A percentile compares a stretch with the other conserved stretches of the same genome.
These are phyloP conservation scores for Paramecium pentaurelia DNA, from an alignment of 73 alveolate species.

Conservation along the genomic window DNA sequence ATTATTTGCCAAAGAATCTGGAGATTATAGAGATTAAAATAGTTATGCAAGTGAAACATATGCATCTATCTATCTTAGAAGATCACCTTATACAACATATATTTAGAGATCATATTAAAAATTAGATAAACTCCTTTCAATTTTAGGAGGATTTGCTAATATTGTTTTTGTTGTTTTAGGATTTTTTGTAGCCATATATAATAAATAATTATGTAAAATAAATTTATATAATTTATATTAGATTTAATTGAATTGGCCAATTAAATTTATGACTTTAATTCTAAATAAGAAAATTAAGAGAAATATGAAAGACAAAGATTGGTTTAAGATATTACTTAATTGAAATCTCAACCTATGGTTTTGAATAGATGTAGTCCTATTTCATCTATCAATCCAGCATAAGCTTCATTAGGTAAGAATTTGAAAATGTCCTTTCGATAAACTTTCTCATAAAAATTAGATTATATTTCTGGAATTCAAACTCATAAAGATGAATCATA, in stretches of 20 bases:
- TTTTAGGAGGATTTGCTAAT: slow-evolving; percentile 45
- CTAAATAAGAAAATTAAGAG: neutral
- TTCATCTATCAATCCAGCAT: neutral
- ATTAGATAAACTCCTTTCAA: neutral
- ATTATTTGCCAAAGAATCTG: neutral
- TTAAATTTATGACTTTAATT: neutral
- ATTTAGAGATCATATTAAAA: neutral
- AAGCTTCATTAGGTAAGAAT: neutral
- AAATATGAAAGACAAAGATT: neutral
- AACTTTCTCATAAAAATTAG: neutral
- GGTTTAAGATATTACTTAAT: neutral
- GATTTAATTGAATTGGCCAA: slow-evolving; percentile 10
- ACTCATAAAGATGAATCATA: neutral
- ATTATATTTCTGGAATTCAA: neutral
- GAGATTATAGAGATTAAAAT: neutral
- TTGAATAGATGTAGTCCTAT: neutral
- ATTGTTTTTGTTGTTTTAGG: slow-evolving; percentile 4
- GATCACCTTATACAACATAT: neutral
- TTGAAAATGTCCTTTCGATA: neutral
- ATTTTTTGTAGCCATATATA: neutral
- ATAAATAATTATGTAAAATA: neutral
- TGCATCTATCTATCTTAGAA: neutral
- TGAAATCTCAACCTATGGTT: neutral
- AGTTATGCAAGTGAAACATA: neutral
- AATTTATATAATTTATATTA: neutral